These are phyloP conservation scores for Colletotrichum liriopes DNA, from an alignment of 2,329 filamentous ascomycete species.

Conservation along the genomic window DNA sequence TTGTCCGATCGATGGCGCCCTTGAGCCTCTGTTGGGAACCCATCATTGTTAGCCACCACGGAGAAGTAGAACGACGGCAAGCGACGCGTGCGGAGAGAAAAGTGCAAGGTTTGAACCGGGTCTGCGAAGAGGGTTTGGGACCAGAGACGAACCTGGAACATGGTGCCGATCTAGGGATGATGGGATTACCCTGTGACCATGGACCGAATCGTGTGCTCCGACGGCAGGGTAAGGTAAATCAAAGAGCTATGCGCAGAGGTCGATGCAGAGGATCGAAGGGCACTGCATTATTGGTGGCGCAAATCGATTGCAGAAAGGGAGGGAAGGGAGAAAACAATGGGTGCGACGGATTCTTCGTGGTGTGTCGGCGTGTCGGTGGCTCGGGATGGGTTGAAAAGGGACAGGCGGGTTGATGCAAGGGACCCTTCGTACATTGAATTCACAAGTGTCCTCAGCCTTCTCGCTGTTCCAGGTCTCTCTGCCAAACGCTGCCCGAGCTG, in stretches of 20 bases:
- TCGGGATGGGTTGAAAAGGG: slow-evolving; percentile 1
- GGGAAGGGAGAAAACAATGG: background rate
- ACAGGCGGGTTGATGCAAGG: background rate
- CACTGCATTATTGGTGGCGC: slow-evolving; percentile 37
- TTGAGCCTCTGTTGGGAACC: slow-evolving; percentile 76
- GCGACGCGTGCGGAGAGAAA: background rate
- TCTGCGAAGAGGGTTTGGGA: slow-evolving; percentile 24
- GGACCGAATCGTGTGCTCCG: slow-evolving; percentile 12
- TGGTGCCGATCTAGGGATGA: slow-evolving; percentile 43
- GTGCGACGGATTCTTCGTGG: background rate
- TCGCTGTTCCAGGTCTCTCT: slow-evolving; percentile 21
- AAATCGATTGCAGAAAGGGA: background rate
- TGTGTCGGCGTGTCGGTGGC: background rate
- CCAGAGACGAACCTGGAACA: slow-evolving; percentile 48
- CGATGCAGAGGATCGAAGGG: slow-evolving; percentile 17
- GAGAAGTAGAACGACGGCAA: too few species aligned
- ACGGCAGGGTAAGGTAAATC: slow-evolving; percentile 8
- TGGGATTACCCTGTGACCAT: slow-evolving; percentile 43
- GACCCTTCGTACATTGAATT: slow-evolving; percentile 28
- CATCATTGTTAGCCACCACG: slow-evolving; percentile 4
- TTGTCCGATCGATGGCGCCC: slow-evolving; percentile 87
- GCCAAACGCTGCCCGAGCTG: background rate
- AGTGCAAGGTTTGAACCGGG: background rate
- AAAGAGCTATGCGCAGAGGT: slow-evolving; percentile 28
- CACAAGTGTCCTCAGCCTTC: slow-evolving; percentile 38